phyloP scores from a whole-genome alignment of 208 protist genomes.

The Leishmania tarentolae region DNA sequence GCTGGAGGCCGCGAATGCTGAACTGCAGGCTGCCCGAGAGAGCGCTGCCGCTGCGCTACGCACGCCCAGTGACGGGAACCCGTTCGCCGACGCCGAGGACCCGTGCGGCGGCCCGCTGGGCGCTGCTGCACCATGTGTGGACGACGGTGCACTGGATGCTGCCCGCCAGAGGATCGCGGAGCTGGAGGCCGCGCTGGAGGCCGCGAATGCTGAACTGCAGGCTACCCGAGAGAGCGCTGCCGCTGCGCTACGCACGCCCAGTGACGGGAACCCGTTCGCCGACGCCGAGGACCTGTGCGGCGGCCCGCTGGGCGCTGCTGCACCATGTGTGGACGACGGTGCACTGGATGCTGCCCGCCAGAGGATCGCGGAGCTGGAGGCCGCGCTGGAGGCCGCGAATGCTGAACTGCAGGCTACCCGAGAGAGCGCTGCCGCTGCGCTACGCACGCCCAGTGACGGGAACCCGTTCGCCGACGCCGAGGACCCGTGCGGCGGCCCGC shows the following conservation, averaged over 20 bases:
- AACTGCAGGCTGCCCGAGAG: not conserved
- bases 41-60: not conserved
- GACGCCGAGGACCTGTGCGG: slow-evolving; percentile 17
- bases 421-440: not conserved
- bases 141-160: slow-evolving; percentile 14
- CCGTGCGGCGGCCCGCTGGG: too few species aligned
- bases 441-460: too few species aligned
- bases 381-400: slow-evolving; percentile 11
- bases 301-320: not conserved
- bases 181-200: slow-evolving; percentile 19
- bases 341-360: slow-evolving; percentile 16
- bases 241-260: not conserved
- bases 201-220: slow-evolving; percentile 4
- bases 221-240: not conserved
- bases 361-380: slow-evolving; percentile 24
- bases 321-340: not conserved
- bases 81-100: slow-evolving; percentile 20
- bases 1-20: slow-evolving; percentile 19
- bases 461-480: slow-evolving; percentile 29
- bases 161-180: slow-evolving; percentile 14
- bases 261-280: slow-evolving; percentile 20
- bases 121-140: too few species aligned
- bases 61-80: slow-evolving; percentile 1
- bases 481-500: slow-evolving; percentile 11
- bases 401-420: not conserved